Evolutionary conservation across 208 protist species (phyloP).

Genomic region (Acanthamoeba lenticulata): DNA sequence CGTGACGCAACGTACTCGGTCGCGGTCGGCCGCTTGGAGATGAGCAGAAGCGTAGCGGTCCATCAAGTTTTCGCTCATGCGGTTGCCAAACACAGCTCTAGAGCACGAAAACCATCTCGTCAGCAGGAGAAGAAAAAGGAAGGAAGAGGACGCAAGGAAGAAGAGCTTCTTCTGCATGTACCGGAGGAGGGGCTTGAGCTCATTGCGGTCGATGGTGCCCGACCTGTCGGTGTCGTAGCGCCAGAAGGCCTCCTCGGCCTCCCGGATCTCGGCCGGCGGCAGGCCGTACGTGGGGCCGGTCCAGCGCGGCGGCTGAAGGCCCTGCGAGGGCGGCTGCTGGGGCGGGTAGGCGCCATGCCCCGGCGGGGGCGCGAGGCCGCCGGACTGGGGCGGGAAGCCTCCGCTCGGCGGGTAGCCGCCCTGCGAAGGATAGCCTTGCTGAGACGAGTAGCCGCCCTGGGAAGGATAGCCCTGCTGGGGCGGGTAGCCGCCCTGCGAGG

Average conservation of each 20-base stretch:
- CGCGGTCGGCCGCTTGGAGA: neutral
- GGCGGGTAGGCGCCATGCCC: no score
- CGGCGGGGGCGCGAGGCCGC: no score
- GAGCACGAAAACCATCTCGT: neutral
- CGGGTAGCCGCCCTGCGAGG: no score
- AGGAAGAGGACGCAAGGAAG: no score
- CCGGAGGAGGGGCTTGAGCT: slow-evolving; percentile 44
- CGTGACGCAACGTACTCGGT: neutral
- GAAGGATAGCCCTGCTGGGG: no score
- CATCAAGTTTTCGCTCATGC: slow-evolving; percentile 53
- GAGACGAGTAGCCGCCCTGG: neutral
- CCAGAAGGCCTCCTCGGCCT: slow-evolving; percentile 51
- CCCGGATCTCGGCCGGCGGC: neutral
- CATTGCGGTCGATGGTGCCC: slow-evolving; percentile 44
- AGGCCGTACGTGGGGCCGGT: slow-evolving; percentile 41
- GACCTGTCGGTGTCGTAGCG: slow-evolving; percentile 56
- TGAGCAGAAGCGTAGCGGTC: slow-evolving; percentile 5
- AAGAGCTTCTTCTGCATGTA: no score
- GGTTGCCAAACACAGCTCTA: slow-evolving; percentile 41
- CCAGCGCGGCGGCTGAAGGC: slow-evolving; percentile 23
- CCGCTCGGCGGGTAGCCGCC: neutral
- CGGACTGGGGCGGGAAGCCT: no score
- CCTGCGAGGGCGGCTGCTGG: no score
- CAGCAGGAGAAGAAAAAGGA: no score
- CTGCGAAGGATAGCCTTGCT: no score